A percentile compares a stretch with the other conserved stretches of the same genome.
Evolutionary conservation across 1,284 basidiomycete genomes (phyloP).

Genomic region (Puccinia coronata): DNA sequence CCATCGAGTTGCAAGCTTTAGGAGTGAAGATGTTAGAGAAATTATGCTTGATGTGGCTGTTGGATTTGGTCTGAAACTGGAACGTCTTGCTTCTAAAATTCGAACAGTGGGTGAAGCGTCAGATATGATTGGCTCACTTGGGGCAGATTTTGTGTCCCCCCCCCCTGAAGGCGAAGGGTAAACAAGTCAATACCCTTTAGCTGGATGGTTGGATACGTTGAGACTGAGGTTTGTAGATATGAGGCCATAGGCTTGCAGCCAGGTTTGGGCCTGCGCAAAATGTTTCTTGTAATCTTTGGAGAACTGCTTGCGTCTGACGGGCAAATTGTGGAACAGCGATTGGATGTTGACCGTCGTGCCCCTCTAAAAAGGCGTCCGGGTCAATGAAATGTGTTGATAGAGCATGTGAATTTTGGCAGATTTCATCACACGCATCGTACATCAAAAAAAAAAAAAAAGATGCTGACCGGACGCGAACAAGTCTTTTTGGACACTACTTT

Average conservation of each 20-base stretch:
- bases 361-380: conserved; percentile 63
- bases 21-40: conserved; percentile 81
- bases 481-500: conserved; percentile 47
- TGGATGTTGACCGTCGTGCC: conserved; percentile 81
- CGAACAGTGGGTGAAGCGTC: conserved; percentile 27
- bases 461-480: conserved; percentile 42
- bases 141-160: background rate
- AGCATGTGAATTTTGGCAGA: conserved; percentile 58
- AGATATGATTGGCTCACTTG: conserved; percentile 1
- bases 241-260: conserved; percentile 87
- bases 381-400: conserved; percentile 52
- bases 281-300: conserved; percentile 87
- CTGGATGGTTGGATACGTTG: conserved; percentile 71
- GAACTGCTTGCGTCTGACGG: conserved; percentile 89
- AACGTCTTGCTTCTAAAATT: conserved; percentile 66
- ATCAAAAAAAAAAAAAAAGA: conserved; percentile 53
- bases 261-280: conserved; percentile 76
- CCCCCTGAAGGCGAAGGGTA: background rate
- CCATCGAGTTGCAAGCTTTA: conserved; percentile 72
- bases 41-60: conserved; percentile 67
- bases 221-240: conserved; percentile 71
- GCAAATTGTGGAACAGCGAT: conserved; percentile 76
- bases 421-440: conserved; percentile 53
- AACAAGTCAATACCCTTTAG: conserved; percentile 67
- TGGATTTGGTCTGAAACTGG: conserved; percentile 74